Evolutionary conservation across 345 rosid genomes (phyloP), one percentile per base, ranked within the genome.

Genomic region (Eucalyptus sp.): DNA sequence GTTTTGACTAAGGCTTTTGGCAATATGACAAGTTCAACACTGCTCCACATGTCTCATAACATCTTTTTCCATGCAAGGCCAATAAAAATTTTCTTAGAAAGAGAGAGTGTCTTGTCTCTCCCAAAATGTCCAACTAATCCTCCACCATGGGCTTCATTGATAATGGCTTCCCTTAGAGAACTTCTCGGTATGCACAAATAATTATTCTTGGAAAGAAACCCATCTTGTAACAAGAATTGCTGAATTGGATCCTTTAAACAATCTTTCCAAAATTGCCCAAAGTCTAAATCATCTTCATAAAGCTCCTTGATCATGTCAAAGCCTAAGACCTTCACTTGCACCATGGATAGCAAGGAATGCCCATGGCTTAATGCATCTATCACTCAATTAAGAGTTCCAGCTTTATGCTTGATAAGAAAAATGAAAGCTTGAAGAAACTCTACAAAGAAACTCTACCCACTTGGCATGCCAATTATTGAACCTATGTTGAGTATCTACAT

Each of bases 331-430:
- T n/a, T 50, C 11, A 88, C 52, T 83, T 88, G 13, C 87, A 88
- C 7, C 1, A 18, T 44, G 11, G 66, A 31, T 17, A 88, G 81
- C 8, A 44, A 62, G 18, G 87, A 25, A 58, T 43, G 50, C 29
- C 5, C 5, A 16, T 7, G 3, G 0, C 1, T 18, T 52, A 52
- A 52, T 18, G 56, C 56, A 52, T 52, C 24, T 0, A 0, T 1
- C 24, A 52, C 24, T 52, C 56, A 18, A 52, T 52, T 52, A 52
- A 52, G 56, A 52, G 24, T 52, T 51, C 56, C 0, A 3, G 56
- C 0, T 52, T 52, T 52, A 52, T 52, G 24, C 10, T 52, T 18
- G 56, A 52, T 52, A 52, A 52, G 24, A 52, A 62, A 87, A n/a
- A 5, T 87, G 50, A 31, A 31, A 20, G 50, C 68, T 52, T 48